phyloP scores from a whole-genome alignment of 257 asterid genomes.

The Hygrophila difformis region DNA sequence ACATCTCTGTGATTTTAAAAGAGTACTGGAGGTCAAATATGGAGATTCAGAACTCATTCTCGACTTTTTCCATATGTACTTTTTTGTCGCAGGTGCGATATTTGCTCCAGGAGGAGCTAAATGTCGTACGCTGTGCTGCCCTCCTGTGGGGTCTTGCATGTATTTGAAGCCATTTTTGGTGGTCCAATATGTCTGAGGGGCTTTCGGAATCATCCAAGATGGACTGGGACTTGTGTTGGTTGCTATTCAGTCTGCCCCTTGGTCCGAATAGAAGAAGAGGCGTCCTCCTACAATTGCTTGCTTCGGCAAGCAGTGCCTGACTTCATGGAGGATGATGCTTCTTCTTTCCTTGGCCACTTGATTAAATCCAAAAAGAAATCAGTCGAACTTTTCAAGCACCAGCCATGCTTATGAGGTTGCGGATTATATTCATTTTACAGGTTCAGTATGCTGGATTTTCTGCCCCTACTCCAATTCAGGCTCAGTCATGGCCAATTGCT shows the following conservation, averaged over 20 bases:
- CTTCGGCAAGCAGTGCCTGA: slow-evolving; percentile 65
- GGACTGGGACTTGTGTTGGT: slow-evolving; percentile 73
- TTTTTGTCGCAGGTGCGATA: slow-evolving; percentile 97
- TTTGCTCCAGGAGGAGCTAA: slow-evolving; percentile 98
- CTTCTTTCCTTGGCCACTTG: slow-evolving; percentile 63
- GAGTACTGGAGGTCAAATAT: slow-evolving; percentile 38
- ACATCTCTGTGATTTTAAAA: slow-evolving; percentile 20
- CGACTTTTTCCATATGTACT: slow-evolving; percentile 43
- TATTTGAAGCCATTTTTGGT: slow-evolving; percentile 73
- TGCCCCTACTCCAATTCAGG: slow-evolving; percentile 98
- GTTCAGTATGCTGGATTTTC: slow-evolving; percentile 86
- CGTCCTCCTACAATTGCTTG: slow-evolving; percentile 74
- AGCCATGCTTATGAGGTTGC: slow-evolving; percentile 35
- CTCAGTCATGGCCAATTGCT: slow-evolving; percentile 99
- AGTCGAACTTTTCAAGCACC: slow-evolving; percentile 28
- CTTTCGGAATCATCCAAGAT: slow-evolving; percentile 72
- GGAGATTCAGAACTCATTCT: slow-evolving; percentile 43
- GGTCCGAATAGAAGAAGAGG: slow-evolving; percentile 76
- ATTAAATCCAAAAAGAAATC: slow-evolving; percentile 32
- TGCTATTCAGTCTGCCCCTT: slow-evolving; percentile 68
- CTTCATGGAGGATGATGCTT: slow-evolving; percentile 66
- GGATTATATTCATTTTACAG: slow-evolving; percentile 55
- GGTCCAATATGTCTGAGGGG: slow-evolving; percentile 81
- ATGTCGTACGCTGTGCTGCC: slow-evolving; percentile 91
- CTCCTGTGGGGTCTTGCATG: slow-evolving; percentile 61